Evolutionary conservation across 306 rosid species (phyloP).

Genomic region (Acmispon strigosus): DNA sequence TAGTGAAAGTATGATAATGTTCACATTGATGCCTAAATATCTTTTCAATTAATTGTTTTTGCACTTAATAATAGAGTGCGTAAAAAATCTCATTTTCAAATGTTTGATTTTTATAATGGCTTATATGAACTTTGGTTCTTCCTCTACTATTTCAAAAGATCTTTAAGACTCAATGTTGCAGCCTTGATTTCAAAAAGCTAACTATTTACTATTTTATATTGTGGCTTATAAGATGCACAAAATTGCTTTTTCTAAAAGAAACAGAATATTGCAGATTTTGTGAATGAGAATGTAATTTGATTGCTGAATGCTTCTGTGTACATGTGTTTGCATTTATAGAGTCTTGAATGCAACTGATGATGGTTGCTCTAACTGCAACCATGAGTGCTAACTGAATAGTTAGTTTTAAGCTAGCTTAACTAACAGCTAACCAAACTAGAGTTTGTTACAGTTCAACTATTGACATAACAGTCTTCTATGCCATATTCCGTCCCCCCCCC

Average conservation of each 20-base stretch:
- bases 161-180: not conserved
- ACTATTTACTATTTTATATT: not conserved
- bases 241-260: not conserved
- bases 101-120: not conserved
- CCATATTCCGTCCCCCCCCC: too few relatives aligned
- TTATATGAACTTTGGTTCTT: not conserved
- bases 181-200: not conserved
- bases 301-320: too few relatives aligned
- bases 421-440: too few relatives aligned
- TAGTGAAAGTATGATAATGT: not conserved
- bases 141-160: not conserved
- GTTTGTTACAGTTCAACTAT: too few relatives aligned
- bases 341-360: too few relatives aligned
- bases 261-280: too few relatives aligned
- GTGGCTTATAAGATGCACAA: not conserved
- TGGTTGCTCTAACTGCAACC: too few relatives aligned
- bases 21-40: not conserved
- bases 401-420: too few relatives aligned
- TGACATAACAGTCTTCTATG: too few relatives aligned
- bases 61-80: not conserved
- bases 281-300: too few relatives aligned
- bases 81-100: not conserved
- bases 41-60: not conserved
- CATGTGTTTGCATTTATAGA: too few relatives aligned
- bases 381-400: too few relatives aligned